phyloP scores from a whole-genome alignment of 1,284 basidiomycete species.

The Peniophora sp. region DNA sequence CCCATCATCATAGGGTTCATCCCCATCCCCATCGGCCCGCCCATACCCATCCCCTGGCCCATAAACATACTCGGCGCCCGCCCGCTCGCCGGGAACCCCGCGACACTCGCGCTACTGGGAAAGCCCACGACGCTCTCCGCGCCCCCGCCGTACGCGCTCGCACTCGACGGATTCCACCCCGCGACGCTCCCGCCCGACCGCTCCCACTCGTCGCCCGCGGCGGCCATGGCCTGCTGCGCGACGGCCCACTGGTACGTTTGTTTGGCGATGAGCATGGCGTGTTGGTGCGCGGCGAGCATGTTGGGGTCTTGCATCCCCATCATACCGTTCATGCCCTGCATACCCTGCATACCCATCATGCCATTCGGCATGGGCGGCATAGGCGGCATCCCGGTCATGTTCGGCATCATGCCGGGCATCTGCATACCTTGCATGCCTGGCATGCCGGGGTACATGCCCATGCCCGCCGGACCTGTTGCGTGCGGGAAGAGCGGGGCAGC shows the following conservation, averaged over 20 bases:
- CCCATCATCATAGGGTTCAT: conserved; percentile 26
- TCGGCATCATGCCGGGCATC: background rate
- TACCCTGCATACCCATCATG: conserved; percentile 1
- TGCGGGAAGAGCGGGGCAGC: conserved; percentile 17
- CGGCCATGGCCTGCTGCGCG: conserved; percentile 77
- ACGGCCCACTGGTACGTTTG: conserved; percentile 81
- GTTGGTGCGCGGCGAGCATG: conserved; percentile 67
- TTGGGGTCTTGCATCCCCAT: conserved; percentile 26
- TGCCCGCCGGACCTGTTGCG: background rate
- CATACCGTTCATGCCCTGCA: conserved; percentile 22
- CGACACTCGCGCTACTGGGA: conserved; percentile 15
- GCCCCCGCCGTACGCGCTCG: conserved; percentile 25
- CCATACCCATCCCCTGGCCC: conserved; percentile 13
- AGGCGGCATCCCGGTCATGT: background rate
- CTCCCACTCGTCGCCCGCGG: conserved; percentile 81
- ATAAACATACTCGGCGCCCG: conserved; percentile 9
- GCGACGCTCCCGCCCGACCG: conserved; percentile 45
- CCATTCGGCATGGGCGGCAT: conserved; percentile 13
- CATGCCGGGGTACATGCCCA: background rate
- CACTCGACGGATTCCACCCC: conserved; percentile 21
- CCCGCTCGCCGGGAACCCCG: conserved; percentile 2
- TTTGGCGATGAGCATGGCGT: conserved; percentile 74
- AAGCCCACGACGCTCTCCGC: conserved; percentile 27
- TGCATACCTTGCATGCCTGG: background rate
- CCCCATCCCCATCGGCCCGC: conserved; percentile 12